Evolutionary conservation across 768 basidiomycete genomes (phyloP).

Genomic region (Gloeostereum incarnatum): DNA sequence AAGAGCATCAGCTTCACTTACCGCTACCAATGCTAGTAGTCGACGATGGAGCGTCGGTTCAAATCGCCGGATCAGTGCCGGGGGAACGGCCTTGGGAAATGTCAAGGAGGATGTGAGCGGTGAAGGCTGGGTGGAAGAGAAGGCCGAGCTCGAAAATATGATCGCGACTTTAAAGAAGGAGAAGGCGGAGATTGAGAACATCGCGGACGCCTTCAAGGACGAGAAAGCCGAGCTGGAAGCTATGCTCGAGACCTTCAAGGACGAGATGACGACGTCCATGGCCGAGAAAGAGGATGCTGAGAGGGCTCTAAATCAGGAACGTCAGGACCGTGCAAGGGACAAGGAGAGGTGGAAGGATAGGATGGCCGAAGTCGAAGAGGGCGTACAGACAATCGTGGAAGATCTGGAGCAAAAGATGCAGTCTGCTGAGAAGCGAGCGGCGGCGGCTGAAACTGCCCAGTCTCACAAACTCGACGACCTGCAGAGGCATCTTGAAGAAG

Average conservation of each 20-base stretch:
- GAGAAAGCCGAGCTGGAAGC: conserved; percentile 35
- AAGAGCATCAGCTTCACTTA: conserved; percentile 13
- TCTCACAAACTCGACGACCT: conserved; percentile 30
- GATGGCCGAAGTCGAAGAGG: conserved; percentile 63
- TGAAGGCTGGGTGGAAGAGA: conserved; percentile 65
- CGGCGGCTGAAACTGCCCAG: conserved; percentile 28
- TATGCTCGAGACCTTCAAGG: conserved; percentile 38
- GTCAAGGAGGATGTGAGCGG: conserved; percentile 54
- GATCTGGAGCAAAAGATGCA: conserved; percentile 50
- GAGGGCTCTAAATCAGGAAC: conserved; percentile 44
- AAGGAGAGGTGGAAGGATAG: conserved; percentile 64
- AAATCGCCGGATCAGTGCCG: conserved; percentile 41
- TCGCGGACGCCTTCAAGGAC: conserved; percentile 40
- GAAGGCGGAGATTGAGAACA: conserved; percentile 33
- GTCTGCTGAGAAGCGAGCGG: conserved; percentile 38
- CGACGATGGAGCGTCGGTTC: conserved; percentile 27
- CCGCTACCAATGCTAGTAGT: conserved; percentile 16
- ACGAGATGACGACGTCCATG: conserved; percentile 34
- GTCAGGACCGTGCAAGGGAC: conserved; percentile 48
- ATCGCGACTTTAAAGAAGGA: conserved; percentile 39
- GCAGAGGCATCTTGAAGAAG: conserved; percentile 33
- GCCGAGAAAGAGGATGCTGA: conserved; percentile 36
- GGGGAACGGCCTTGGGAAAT: conserved; percentile 43
- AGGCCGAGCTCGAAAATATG: conserved; percentile 36
- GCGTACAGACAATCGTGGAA: conserved; percentile 57